These are phyloP conservation scores for Taiozyma sp. DNA, from an alignment of 1,139 yeast species.

Conservation along the genomic window DNA sequence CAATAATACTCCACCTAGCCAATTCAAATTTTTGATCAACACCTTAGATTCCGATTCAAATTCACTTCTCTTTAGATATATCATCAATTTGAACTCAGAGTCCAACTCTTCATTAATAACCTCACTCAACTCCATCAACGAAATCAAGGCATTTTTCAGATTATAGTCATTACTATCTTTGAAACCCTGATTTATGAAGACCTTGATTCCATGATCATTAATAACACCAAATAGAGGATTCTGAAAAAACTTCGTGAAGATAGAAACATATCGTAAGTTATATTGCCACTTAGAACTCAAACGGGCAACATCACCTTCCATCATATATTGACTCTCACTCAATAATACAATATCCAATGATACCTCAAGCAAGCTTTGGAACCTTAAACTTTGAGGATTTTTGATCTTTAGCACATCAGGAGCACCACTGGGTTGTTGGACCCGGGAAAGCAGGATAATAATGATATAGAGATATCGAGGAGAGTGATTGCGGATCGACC, in stretches of 20 bases:
- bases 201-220: conserved; percentile 10
- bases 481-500: conserved; percentile 17
- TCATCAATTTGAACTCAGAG: conserved; percentile 12
- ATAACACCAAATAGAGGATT: conserved; percentile 21
- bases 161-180: conserved; percentile 16
- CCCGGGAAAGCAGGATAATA: conserved; percentile 15
- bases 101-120: conserved; percentile 9
- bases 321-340: conserved; percentile 25
- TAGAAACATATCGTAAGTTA: conserved; percentile 15
- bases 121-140: conserved; percentile 20
- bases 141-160: conserved; percentile 21
- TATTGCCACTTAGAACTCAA: conserved; percentile 4
- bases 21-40: conserved; percentile 21
- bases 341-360: conserved; percentile 25
- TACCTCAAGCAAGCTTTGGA: conserved; percentile 22
- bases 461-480: conserved; percentile 14
- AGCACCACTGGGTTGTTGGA: conserved; percentile 25
- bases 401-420: conserved; percentile 25
- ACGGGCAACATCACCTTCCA: conserved; percentile 15
- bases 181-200: conserved; percentile 20
- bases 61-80: conserved; percentile 16
- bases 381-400: conserved; percentile 22
- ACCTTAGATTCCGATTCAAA: conserved; percentile 22
- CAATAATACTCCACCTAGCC: conserved; percentile 23
- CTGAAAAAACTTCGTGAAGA: conserved; percentile 16